A percentile compares a stretch with the other conserved stretches of the same genome.
Conservation (phyloP, 2,329 filamentous ascomycete genomes). For the Trichoderma pleuroti region DNA sequence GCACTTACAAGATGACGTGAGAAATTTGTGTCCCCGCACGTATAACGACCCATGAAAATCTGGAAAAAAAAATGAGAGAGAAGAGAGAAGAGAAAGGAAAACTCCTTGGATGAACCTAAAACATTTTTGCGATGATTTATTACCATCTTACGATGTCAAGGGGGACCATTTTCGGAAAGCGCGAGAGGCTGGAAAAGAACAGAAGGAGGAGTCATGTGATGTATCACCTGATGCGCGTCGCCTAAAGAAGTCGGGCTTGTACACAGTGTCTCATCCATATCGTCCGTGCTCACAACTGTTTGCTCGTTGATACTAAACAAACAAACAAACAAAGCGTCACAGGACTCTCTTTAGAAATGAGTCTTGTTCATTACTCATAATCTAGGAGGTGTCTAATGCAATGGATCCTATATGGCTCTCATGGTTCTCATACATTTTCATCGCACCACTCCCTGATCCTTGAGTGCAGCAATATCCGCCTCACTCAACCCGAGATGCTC, state of each 20-base stretch:
- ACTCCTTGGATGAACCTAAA: not conserved
- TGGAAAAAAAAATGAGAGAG: not conserved
- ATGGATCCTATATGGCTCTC: not conserved
- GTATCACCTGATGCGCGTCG: not conserved
- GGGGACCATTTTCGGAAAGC: constrained; percentile 12
- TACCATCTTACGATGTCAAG: not conserved
- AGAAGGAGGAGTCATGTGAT: constrained; percentile 6
- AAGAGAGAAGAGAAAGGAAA: not conserved
- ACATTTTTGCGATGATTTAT: not conserved
- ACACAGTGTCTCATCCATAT: not conserved
- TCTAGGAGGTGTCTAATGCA: not conserved
- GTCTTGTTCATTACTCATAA: not conserved
- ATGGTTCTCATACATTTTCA: constrained; percentile 25
- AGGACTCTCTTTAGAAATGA: not conserved
- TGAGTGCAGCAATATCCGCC: constrained; percentile 59
- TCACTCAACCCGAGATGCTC: constrained; percentile 59
- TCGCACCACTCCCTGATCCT: constrained; percentile 62
- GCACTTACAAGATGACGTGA: not conserved
- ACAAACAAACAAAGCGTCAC: not conserved
- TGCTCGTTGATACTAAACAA: not conserved
- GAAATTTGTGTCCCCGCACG: not conserved
- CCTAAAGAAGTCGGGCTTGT: not conserved
- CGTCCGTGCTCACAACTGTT: not conserved
- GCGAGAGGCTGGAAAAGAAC: not conserved
- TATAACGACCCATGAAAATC: not conserved